Evolutionary conservation across 805 yeast genomes (phyloP).

Genomic region (Kurtzmaniella fragi): DNA sequence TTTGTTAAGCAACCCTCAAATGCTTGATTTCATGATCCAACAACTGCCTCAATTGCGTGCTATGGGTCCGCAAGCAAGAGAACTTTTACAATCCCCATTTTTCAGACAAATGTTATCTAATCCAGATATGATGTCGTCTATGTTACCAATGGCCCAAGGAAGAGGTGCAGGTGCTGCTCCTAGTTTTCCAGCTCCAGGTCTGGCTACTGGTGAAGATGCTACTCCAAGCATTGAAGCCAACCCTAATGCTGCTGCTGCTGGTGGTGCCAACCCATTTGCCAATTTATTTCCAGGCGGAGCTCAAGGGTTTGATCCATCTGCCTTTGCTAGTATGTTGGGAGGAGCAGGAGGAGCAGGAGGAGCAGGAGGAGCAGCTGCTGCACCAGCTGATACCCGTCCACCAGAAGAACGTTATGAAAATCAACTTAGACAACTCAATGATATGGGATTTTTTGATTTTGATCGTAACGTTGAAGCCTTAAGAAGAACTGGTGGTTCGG

Average conservation of each 20-base stretch:
- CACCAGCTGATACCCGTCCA: slow-evolving; percentile 37
- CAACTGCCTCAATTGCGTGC: slow-evolving; percentile 80
- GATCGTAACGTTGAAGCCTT: slow-evolving; percentile 88
- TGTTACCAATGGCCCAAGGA: slow-evolving; percentile 68
- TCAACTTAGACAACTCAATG: slow-evolving; percentile 43
- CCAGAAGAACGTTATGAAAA: slow-evolving; percentile 42
- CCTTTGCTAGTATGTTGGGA: slow-evolving; percentile 33
- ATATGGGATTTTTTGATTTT: slow-evolving; percentile 76
- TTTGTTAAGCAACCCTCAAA: slow-evolving; percentile 80
- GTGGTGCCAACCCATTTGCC: slow-evolving; percentile 35
- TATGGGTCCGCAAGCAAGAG: slow-evolving; percentile 86
- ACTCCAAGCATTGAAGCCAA: slow-evolving; percentile 23
- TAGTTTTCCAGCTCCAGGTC: slow-evolving; percentile 34
- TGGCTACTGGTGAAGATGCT: slow-evolving; percentile 7
- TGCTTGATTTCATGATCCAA: slow-evolving; percentile 76
- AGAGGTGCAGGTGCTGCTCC: slow-evolving; percentile 25
- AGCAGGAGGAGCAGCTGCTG: slow-evolving; percentile 21
- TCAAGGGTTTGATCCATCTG: slow-evolving; percentile 50
- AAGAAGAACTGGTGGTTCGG: slow-evolving; percentile 94
- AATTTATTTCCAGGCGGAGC: slow-evolving; percentile 30
- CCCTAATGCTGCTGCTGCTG: slow-evolving; percentile 9
- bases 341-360: slow-evolving; percentile 28
- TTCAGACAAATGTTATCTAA: slow-evolving; percentile 67
- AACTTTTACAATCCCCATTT: slow-evolving; percentile 77
- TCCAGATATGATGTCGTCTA: slow-evolving; percentile 79